Evolutionary conservation across 805 yeast species (phyloP).

Genomic region (Nakazawaea ernobii): DNA sequence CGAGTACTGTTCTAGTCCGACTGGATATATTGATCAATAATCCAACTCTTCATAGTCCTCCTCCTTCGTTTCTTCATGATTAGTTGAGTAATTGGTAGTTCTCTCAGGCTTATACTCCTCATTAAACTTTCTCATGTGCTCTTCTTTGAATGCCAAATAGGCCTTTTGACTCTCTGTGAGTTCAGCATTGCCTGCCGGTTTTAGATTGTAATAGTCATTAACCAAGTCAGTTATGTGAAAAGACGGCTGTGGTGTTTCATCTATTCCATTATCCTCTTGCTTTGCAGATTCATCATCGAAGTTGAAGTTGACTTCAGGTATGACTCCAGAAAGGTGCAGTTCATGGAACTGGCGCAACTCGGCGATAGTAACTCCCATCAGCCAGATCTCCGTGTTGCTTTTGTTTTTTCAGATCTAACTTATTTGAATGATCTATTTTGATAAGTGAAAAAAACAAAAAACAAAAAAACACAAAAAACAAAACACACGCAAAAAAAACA

Average conservation of each 20-base stretch:
- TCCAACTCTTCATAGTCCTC: neutral
- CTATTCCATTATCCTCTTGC: neutral
- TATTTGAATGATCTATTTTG: too few species aligned
- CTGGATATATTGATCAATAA: neutral
- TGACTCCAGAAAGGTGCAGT: neutral
- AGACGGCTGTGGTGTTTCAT: neutral
- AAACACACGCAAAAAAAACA: neutral
- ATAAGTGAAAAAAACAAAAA: neutral
- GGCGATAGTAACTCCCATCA: neutral
- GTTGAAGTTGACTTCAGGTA: slow-evolving; percentile 2
- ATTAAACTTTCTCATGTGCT: slow-evolving; percentile 1
- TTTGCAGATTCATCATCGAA: neutral
- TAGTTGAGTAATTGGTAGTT: too few species aligned
- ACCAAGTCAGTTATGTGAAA: slow-evolving; percentile 1
- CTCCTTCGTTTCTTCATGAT: neutral
- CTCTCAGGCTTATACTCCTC: neutral
- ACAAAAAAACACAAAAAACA: neutral
- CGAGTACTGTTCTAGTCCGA: neutral
- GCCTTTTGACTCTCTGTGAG: neutral
- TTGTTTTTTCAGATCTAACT: neutral
- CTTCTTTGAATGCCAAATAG: slow-evolving; percentile 2
- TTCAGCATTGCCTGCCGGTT: neutral
- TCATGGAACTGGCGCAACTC: neutral
- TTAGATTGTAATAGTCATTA: slow-evolving; percentile 8
- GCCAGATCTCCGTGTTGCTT: neutral